Conservation (phyloP, 306 rosid species). For the Echinosophora koreensis region DNA sequence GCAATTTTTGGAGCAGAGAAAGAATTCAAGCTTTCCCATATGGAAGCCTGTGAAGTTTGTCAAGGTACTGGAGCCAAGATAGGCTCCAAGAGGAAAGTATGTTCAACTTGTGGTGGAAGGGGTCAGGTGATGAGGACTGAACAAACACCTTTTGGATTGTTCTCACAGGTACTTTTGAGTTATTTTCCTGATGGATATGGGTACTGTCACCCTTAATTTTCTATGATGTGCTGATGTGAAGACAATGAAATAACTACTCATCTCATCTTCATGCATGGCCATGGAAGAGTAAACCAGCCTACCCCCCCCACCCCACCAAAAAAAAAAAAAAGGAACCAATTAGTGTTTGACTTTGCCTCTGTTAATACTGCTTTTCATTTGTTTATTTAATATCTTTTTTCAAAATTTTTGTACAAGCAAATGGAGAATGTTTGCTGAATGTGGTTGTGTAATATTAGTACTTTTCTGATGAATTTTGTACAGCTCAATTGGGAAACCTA, state of each 20-base stretch:
- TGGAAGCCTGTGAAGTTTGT: conserved; percentile 95
- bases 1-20: conserved; percentile 92
- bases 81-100: conserved; percentile 87
- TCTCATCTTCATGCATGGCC: conserved; percentile 13
- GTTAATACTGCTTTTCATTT: neutral
- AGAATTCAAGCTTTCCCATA: conserved; percentile 91
- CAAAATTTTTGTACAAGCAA: conserved; percentile 5
- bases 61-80: conserved; percentile 84
- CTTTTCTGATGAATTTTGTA: neutral
- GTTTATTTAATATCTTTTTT: conserved; percentile 7
- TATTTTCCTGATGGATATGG: conserved; percentile 33
- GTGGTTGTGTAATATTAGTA: neutral
- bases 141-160: conserved; percentile 98
- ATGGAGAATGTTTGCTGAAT: conserved; percentile 19
- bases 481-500: neutral
- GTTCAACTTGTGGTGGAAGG: conserved; percentile 99
- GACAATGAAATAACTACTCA: conserved; percentile 13
- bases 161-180: conserved; percentile 83
- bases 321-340: neutral
- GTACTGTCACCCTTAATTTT: conserved; percentile 21
- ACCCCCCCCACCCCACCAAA: neutral
- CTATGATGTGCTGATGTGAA: conserved; percentile 24
- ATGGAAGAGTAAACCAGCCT: conserved; percentile 22
- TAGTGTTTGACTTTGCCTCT: neutral
- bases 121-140: conserved; percentile 99